These are phyloP conservation scores for Meyerozyma athensensis DNA, from an alignment of 1,139 yeast genomes.

Conservation along the genomic window DNA sequence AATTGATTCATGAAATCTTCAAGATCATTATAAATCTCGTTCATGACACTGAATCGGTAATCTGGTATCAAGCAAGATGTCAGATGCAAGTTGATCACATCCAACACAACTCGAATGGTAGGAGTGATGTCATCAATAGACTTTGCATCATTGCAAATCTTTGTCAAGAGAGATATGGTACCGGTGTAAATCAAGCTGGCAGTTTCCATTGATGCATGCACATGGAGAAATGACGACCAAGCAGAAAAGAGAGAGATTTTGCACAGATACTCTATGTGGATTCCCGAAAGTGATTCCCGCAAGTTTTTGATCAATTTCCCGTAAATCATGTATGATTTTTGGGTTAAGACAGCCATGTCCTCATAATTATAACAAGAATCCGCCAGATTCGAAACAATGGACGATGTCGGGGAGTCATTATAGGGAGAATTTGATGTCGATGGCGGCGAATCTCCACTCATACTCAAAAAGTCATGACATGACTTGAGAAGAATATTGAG, in stretches of 20 bases:
- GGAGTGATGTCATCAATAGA: conserved; percentile 21
- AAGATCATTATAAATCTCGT: conserved; percentile 23
- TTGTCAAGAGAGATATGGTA: conserved; percentile 29
- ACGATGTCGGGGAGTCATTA: neutral
- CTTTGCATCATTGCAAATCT: conserved; percentile 21
- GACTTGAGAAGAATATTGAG: conserved; percentile 29
- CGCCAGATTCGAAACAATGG: conserved; percentile 6
- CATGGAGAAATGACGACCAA: conserved; percentile 33
- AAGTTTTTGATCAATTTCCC: conserved; percentile 32
- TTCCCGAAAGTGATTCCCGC: conserved; percentile 26
- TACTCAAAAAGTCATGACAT: conserved; percentile 19
- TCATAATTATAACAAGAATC: conserved; percentile 20
- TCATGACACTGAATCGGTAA: conserved; percentile 27
- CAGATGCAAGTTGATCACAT: conserved; percentile 24
- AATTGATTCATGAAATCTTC: conserved; percentile 19
- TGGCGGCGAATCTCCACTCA: conserved; percentile 14
- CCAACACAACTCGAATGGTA: conserved; percentile 22
- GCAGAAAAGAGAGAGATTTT: conserved; percentile 35
- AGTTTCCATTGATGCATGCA: conserved; percentile 31
- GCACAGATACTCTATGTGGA: conserved; percentile 34
- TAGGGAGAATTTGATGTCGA: conserved; percentile 6
- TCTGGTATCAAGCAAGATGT: conserved; percentile 29
- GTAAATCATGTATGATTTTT: conserved; percentile 31
- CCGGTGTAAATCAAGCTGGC: conserved; percentile 31
- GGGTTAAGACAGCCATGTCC: conserved; percentile 28